Conservation (phyloP, 495 filamentous ascomycete species). For the Aspergillus homomorphus region DNA sequence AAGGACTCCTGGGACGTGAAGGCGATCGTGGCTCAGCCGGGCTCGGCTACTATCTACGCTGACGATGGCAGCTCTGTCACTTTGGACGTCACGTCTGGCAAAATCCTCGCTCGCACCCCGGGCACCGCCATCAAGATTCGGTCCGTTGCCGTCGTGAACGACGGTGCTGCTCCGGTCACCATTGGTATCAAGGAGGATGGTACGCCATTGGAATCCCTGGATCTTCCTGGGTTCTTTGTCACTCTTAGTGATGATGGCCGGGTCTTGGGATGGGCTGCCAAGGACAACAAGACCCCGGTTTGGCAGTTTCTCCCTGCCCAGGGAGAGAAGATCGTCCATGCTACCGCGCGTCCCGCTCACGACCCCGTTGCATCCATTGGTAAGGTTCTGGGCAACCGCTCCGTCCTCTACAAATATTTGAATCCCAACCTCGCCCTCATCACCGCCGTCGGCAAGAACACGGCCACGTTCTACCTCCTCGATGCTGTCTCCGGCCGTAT, state of each 20-base stretch:
- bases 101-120: slow-evolving; percentile 42
- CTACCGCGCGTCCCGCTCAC: slow-evolving; percentile 65
- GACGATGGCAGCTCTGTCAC: slow-evolving; percentile 56
- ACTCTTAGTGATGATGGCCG: slow-evolving; percentile 58
- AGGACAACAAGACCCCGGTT: slow-evolving; percentile 46
- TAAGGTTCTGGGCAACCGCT: slow-evolving; percentile 83
- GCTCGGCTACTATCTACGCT: slow-evolving; percentile 55
- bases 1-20: slow-evolving; percentile 65
- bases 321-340: slow-evolving; percentile 62
- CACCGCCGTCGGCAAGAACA: slow-evolving; percentile 59
- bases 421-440: slow-evolving; percentile 83
- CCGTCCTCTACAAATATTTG: slow-evolving; percentile 95
- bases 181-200: slow-evolving; percentile 37
- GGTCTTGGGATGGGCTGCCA: slow-evolving; percentile 57
- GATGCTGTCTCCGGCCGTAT: slow-evolving; percentile 83
- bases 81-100: slow-evolving; percentile 56
- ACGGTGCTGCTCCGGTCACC: slow-evolving; percentile 21
- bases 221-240: slow-evolving; percentile 47
- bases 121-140: slow-evolving; percentile 26
- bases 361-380: slow-evolving; percentile 95
- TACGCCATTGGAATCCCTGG: slow-evolving; percentile 27
- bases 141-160: slow-evolving; percentile 32
- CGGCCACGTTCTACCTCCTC: slow-evolving; percentile 73
- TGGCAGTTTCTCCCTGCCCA: slow-evolving; percentile 75
- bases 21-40: slow-evolving; percentile 59